Evolutionary conservation across 805 yeast species (phyloP), one percentile per base, ranked within the genome.

Genomic region (Suhomyces vadensis): DNA sequence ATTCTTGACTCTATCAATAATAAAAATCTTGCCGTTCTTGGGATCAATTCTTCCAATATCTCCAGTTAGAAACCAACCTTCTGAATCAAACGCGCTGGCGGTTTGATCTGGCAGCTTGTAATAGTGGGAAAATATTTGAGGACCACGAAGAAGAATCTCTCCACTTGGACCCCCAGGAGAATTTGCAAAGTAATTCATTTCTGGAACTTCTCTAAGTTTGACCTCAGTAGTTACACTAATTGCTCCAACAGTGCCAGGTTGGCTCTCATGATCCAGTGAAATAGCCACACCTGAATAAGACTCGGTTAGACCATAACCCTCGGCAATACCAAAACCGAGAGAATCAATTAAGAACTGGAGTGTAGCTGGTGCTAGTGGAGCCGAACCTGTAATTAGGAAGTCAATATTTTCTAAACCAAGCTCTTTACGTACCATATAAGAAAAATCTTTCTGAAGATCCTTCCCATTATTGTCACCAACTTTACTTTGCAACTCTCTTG

Each of bases 261-360:
- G 42, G 4, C 53, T 50, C 39, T 57, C 63, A 46, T 41, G 54
- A 5, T 49, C 48, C 16, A 33, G 17, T 17, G 57, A 49, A 31
- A 50, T 17, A 25, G 51, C 44, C 16, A 60, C 41, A 4, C 64
- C 63, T 3, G 60, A 63, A 39, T 55, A 61, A 14, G 61, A 44
- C 44, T 61, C 65, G 11, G 65, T 67, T 47, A 67, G 54, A 0
- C 72, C 72, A 43, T 65, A 67, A 11, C 68, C 64, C 41, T 66
- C 71, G 9, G 58, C 23, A 20, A 60, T 17, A 1, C 65, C 65
- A 20, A 52, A 26, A 40, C 57, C 56, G 42, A 60, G 50, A 5
- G 55, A 52, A 3, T 62, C 54, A 43, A 55, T 60, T 41, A 60
- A 46, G 47, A 60, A 60, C 39, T 44, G 43, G 36, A 60, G 49